Evolutionary conservation across 495 filamentous ascomycete genomes (phyloP).

Genomic region (Neurospora tetraspora): DNA sequence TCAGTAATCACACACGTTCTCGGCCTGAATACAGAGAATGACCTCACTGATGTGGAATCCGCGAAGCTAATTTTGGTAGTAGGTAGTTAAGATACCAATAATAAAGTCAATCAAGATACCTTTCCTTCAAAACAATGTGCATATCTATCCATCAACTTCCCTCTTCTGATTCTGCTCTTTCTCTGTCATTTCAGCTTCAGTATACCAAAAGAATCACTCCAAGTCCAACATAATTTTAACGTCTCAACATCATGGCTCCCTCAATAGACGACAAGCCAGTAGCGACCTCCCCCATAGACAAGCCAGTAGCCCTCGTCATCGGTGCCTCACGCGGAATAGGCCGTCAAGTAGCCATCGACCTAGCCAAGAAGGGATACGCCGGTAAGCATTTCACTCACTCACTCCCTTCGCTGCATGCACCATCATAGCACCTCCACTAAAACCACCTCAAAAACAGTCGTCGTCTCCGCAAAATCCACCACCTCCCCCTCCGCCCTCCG

Average conservation of each 20-base stretch:
- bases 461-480: conserved; percentile 70
- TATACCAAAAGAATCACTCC: neutral
- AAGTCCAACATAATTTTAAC: neutral
- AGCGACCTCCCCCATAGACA: conserved; percentile 3
- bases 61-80: neutral
- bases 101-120: neutral
- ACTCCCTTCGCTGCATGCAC: neutral
- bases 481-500: conserved; percentile 55
- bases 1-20: neutral
- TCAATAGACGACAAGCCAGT: neutral
- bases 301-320: conserved; percentile 54
- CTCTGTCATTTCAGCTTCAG: neutral
- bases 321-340: conserved; percentile 74
- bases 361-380: conserved; percentile 59
- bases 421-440: neutral
- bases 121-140: neutral
- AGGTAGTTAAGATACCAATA: neutral
- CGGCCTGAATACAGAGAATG: neutral
- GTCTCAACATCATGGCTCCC: neutral
- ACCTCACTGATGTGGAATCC: neutral
- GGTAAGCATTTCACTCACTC: conserved; percentile 32
- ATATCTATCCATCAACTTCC: neutral
- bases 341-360: conserved; percentile 65
- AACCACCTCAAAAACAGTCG: conserved; percentile 39
- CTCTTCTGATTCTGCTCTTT: neutral